Percentiles rank a stretch among this genome's conserved stretches.
Conservation (phyloP, 179 eudicot species). For the Beta lomatogona region DNA sequence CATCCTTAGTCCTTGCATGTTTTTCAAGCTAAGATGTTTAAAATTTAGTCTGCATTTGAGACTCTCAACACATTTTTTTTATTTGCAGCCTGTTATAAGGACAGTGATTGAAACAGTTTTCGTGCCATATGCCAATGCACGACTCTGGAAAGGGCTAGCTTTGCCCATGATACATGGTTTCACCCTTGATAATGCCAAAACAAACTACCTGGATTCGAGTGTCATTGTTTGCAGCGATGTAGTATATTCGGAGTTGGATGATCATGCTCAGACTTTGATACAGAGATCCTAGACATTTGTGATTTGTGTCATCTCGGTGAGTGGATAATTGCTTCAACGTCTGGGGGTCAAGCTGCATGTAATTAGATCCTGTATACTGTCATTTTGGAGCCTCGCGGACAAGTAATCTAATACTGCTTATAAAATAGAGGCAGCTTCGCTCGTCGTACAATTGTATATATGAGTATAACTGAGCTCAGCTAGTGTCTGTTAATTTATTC, state of each 20-base stretch:
- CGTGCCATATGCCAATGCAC: constrained; percentile 65
- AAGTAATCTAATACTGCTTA: background rate
- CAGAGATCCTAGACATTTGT: background rate
- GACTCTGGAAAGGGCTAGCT: constrained; percentile 59
- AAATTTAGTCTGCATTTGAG: background rate
- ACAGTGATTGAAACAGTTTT: constrained; percentile 58
- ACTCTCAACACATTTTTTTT: background rate
- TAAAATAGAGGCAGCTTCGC: constrained; percentile 1
- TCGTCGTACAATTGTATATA: constrained; percentile 5
- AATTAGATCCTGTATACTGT: background rate
- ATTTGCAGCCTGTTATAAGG: constrained; percentile 69
- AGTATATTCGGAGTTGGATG: constrained; percentile 30
- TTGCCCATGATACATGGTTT: constrained; percentile 74
- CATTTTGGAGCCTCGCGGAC: background rate
- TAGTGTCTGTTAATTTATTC: background rate
- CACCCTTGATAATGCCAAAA: constrained; percentile 57
- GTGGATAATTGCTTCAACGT: background rate
- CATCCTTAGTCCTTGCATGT: background rate
- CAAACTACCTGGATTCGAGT: constrained; percentile 47
- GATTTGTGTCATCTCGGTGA: background rate
- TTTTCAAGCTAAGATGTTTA: background rate
- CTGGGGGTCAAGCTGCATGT: background rate
- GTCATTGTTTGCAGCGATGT: constrained; percentile 66
- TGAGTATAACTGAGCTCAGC: background rate
- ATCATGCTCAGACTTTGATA: constrained; percentile 14